A percentile compares a stretch with the other conserved stretches of the same genome.
phyloP scores from a whole-genome alignment of 208 protist species.

The Zelonia costaricensis region DNA sequence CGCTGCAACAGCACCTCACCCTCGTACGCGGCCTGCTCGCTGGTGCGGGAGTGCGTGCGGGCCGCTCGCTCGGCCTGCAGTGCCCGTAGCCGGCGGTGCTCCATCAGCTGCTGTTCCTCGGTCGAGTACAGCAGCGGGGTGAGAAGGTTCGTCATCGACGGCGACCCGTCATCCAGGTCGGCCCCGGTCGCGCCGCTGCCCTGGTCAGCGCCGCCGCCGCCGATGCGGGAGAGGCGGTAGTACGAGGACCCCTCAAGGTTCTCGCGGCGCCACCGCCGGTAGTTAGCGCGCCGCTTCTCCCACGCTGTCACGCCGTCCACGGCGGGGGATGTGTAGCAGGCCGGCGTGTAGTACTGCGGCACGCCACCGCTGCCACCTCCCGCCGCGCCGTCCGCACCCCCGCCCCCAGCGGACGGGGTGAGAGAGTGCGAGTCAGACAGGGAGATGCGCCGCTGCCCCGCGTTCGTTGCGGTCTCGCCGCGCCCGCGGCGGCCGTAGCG shows the following conservation, averaged over 20 bases:
- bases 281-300: conserved; percentile 38
- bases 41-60: conserved; percentile 7
- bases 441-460: no score
- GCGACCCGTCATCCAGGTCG: not conserved
- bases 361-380: no score
- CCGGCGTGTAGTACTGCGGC: conserved; percentile 23
- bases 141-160: not conserved
- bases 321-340: conserved; percentile 26
- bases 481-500: no score
- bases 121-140: not conserved
- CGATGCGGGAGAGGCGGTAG: conserved; percentile 9
- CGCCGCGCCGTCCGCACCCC: not conserved
- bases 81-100: conserved; percentile 28
- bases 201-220: not conserved
- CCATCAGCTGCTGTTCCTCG: conserved; percentile 21
- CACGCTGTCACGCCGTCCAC: conserved; percentile 10
- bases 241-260: conserved; percentile 28
- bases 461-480: no score
- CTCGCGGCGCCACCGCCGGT: conserved; percentile 38
- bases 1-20: conserved; percentile 24
- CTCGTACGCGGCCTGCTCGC: conserved; percentile 9
- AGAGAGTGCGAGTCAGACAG: no score
- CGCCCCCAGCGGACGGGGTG: not conserved
- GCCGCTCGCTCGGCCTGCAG: conserved; percentile 33
- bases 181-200: not conserved